Base-by-base conservation (phyloP, 1,284 basidiomycete genomes). In the Paramarasmius palmivorus region DNA sequence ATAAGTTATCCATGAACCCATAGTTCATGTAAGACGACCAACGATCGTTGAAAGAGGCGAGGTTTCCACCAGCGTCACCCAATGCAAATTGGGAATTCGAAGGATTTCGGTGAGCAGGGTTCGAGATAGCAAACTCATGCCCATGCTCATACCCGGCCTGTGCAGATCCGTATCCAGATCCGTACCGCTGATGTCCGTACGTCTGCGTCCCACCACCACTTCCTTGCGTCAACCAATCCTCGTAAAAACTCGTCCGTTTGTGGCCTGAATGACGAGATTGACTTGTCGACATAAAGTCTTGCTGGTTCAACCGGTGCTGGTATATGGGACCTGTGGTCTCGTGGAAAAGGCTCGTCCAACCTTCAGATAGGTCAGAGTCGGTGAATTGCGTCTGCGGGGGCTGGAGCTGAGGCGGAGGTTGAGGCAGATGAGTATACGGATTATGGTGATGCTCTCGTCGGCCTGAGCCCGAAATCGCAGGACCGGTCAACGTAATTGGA, bases 321-420 rank as follows among this genome's bases (percentile, higher is more conserved):
- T 40, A 40, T 40, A 44, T 48, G n/a, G 67, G 60, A 19, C 57
- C 63, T 17, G 70, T 62, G 29, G 69, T 65, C 55, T 75, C 73
- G 41, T 69, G 66, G 52, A 73, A 75, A 47, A 75, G 54, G 5
- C 65, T 65, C 49, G 68, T 64, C 73, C 74, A 75, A 19, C 67
- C 58, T 50, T 55, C 38, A 12, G 61, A 56, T 3, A 55, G 19
- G 22, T 55, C 57, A 3, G 58, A 49, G 14, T 38, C 50, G 20
- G 41, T 37, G 34, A 22, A 32, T 23, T 22, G 55, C 34, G n/a
- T 29, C 1, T 37, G 36, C 15, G 14, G 34, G 32, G 12, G 25
- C 32, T 32, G 40, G 19, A 12, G 6, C 12, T 32, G 29, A 32
- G 29, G 29, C n/a, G n/a, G n/a, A n/a, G n/a, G n/a, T n/a, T n/a